These are phyloP conservation scores for Lichtheimia ornata DNA, from an alignment of 371 early-diverging fungal genomes.

Conservation along the genomic window DNA sequence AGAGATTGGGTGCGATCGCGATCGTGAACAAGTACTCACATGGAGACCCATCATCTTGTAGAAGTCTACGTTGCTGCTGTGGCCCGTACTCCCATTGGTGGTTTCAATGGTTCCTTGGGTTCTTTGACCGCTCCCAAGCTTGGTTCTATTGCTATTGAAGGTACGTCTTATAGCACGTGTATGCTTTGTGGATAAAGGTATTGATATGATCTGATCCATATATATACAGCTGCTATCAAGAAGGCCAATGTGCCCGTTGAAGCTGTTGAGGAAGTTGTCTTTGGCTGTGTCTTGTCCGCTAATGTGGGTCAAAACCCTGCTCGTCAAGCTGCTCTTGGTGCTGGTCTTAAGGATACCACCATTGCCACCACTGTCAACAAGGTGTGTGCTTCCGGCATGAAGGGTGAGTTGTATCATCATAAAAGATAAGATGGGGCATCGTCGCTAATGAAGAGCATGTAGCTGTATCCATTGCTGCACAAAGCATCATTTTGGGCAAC, in stretches of 20 bases:
- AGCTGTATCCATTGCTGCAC: conserved; percentile 87
- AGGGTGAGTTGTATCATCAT: conserved; percentile 51
- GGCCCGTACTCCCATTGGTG: conserved; percentile 92
- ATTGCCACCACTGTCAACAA: conserved; percentile 95
- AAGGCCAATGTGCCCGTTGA: conserved; percentile 67
- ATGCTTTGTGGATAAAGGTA: neutral
- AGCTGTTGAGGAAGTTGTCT: conserved; percentile 80
- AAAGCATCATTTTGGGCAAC: conserved; percentile 80
- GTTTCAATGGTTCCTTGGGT: conserved; percentile 90
- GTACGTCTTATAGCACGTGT: conserved; percentile 37
- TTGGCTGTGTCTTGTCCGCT: conserved; percentile 87
- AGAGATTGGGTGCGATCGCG: too few relatives aligned
- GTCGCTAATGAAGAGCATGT: neutral
- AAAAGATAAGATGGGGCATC: too few relatives aligned
- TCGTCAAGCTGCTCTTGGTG: conserved; percentile 90
- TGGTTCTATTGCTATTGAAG: conserved; percentile 89
- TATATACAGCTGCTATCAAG: conserved; percentile 75
- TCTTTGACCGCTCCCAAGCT: conserved; percentile 86
- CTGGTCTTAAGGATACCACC: conserved; percentile 76
- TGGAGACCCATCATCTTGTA: conserved; percentile 4
- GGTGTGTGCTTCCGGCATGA: conserved; percentile 97
- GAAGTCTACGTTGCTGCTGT: conserved; percentile 90
- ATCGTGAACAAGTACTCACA: too few relatives aligned
- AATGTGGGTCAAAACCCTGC: conserved; percentile 95
- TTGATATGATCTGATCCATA: conserved; percentile 2